Base-by-base conservation (phyloP, 2,329 filamentous ascomycete species). In the Geosmithia putterillii region DNA sequence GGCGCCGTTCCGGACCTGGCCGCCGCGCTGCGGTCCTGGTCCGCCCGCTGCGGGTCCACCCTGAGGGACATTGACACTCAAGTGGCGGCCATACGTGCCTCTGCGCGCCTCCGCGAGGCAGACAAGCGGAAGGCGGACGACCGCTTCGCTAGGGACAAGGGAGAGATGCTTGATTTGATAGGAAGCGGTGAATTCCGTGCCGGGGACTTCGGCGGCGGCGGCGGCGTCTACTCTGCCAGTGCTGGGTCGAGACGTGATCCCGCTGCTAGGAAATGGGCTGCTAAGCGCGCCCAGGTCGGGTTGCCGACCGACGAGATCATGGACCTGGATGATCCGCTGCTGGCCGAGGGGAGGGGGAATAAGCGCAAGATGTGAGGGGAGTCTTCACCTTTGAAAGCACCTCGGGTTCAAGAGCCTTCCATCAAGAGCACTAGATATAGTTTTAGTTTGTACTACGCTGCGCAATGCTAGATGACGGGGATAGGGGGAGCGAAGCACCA, bases 1-100 rank as follows among this genome's bases (percentile, higher is more conserved):
- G 77, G 78, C 45, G 77, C 81, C 44, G 73, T 95, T 12, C 75
- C 79, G 0, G 62, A 65, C 1, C 81, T 95, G 65, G 73, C 87
- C 22, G 59, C 64, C 3, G 75, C 80, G 12, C 73, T 98, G 10
- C 69, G 72, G 23, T 72, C 73, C 44, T 98, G 90, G 90, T 79
- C 83, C 42, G 67, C 63, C n/a, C 79, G 88, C 46, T 96, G 90
- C 66, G 75, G 77, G 6, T 64, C 70, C 3, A 86, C 87, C 2
- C 76, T 95, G 2, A 65, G 63, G 0, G 83, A 83, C 23, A 74
- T 98, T 3, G 87, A 95, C 49, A 66, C 67, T 1, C 83, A 94
- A 58, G 84, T 94, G 44, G 69, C 69, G 14, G 67, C 62, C 25
- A 79, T 95, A 47, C 80, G 76, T 50, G 60, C 62, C 2, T 66